Base-by-base conservation (phyloP, 2,329 filamentous ascomycete genomes). In the Rhinocladiella similis region DNA sequence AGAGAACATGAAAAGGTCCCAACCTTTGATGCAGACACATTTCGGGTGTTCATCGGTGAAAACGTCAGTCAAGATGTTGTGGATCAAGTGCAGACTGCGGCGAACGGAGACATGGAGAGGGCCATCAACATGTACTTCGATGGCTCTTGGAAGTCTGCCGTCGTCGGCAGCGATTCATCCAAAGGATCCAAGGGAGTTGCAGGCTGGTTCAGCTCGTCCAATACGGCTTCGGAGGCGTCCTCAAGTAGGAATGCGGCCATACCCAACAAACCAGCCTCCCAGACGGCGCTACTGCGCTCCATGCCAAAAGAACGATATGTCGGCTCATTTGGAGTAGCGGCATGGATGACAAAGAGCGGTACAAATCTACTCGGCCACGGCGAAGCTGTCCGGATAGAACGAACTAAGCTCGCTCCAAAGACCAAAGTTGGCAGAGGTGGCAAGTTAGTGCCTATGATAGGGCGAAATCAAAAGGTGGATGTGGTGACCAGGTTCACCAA, bases 401-500 rank as follows among this genome's bases (percentile, higher is more conserved):
- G 94, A 42, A 86, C 91, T 57, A 92, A 88, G 71, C 85, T 88
- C 22, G 86, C 88, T 59, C 80, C 82, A 12, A 80, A 83, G 75
- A 61, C 62, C 57, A 79, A 67, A 73, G 69, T 54, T 66, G 76
- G 65, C 77, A 80, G 72, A 69, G 73, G 67, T 60, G 75, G 73
- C 60, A 80, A 72, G 63, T 62, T 71, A 47, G 68, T 70, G 47
- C 66, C 65, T 12, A 25, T 65, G 10, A 14, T 73, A 5, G 80
- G 78, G 54, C 67, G 75, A 0, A 83, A 85, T 36, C 85, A 84
- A 65, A 85, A 89, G 47, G 82, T 86, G 18, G 94, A 99, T 74
- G 85, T 96, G 5, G 83, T 99, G 58, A 95, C 97, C 22, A 86
- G 94, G 1, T 97, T 99, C 68, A 96, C 89, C 0, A 95, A 91